A percentile compares a stretch with the other conserved stretches of the same genome.
phyloP scores from a whole-genome alignment of 73 alveolate genomes.

The Paramecium bursaria region DNA sequence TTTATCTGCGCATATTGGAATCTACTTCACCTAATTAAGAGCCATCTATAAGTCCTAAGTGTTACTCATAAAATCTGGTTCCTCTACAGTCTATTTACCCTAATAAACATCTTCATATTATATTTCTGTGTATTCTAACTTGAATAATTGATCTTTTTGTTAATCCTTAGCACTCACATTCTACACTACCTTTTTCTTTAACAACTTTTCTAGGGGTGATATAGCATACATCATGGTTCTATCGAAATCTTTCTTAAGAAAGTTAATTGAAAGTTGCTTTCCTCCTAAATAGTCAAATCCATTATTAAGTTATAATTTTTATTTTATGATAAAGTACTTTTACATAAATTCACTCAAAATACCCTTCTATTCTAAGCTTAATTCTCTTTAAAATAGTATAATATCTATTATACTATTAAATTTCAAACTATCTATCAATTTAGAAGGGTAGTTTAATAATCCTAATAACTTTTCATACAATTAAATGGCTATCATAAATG shows the following conservation, averaged over 20 bases:
- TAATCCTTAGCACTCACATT: conserved; percentile 27
- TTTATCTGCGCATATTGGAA: conserved; percentile 6
- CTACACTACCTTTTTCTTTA: neutral
- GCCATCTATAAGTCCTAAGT: conserved; percentile 24
- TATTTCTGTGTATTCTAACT: conserved; percentile 7
- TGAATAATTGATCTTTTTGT: neutral
- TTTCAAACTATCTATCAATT: neutral
- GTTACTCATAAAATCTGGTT: conserved; percentile 59
- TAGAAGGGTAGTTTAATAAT: neutral
- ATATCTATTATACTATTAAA: neutral
- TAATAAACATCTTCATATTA: conserved; percentile 46
- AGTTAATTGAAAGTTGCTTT: conserved; percentile 28
- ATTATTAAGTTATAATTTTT: neutral
- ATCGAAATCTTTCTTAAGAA: conserved; percentile 1
- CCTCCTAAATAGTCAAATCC: conserved; percentile 1
- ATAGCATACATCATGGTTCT: neutral
- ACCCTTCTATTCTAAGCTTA: neutral
- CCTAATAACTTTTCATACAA: conserved; percentile 23
- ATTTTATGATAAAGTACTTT: neutral
- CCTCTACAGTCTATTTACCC: conserved; percentile 40
- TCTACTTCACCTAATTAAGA: neutral
- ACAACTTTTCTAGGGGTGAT: conserved; percentile 24
- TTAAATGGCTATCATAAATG: neutral
- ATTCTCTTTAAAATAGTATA: neutral
- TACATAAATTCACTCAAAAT: neutral